Base-by-base conservation (phyloP, 164 flowering plant species). In the Piper longum region DNA sequence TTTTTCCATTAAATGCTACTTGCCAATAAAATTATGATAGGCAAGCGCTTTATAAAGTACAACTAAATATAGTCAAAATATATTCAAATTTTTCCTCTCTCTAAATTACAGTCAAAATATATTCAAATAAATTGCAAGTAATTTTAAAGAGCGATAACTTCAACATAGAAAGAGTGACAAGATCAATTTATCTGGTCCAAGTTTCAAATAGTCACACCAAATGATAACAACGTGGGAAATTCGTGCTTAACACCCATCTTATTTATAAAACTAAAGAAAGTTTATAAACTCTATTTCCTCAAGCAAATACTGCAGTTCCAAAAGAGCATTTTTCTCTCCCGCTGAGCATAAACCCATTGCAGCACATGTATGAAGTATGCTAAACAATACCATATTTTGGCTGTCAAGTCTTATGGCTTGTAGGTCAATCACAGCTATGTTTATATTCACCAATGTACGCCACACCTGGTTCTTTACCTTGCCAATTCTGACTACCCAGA, bases 401-500 rank as follows among this genome's bases (percentile, higher is more conserved):
- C 52, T 14, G 11, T 48, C 14, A 48, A 9, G 12, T 9, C 14
- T 14, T 48, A 48, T 48, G 52, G 48, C 7, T 11, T 11, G 48
- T 48, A 48, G 3, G 52, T 48, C 14, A 2, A 12, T 48, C 12
- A 48, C 52, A 48, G 52, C 4, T 48, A 14, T 48, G 3, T 14
- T 48, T 12, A 48, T 44, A 44, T 48, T 48, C 52, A 26, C 36
- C 36, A 26, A 0, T 26, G 36, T 26, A 26, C 36, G 36, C 36
- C 36, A 26, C 36, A 26, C 36, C 59, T 54, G 13, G 7, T 42
- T 6, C 14, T 62, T 54, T 67, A 89, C 98, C 93, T 76, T 80
- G 88, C 74, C 81, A 56, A 59, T 64, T 75, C 41, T 72, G 84
- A 54, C 71, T 80, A 59, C 79, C 72, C 36, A 68, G 58, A 16